Evolutionary conservation across 768 basidiomycete species (phyloP), one percentile per base, ranked within the genome.

Genomic region (Rhodotorula toruloides): DNA sequence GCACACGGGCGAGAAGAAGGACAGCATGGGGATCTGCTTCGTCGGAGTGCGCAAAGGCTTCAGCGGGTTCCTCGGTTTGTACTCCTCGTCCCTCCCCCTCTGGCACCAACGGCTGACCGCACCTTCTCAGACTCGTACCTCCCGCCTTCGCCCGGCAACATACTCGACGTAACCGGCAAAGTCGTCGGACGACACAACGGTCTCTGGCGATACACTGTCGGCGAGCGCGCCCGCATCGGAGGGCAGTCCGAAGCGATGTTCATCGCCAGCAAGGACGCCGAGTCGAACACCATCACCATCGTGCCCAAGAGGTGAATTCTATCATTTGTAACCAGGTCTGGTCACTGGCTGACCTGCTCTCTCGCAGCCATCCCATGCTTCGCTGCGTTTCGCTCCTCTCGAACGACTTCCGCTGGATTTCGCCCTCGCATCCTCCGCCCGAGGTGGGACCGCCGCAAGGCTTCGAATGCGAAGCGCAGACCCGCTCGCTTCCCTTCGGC

Each of bases 21-120:
- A 98, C 75, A 91, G 89, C 77, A 91, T 94, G 85, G 93, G 93
- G 0, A 83, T 98, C 25, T 98, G 93, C 74, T 98, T 98, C 70
- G 86, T 98, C 2, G 93, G 92, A 9, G 84, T 92, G 74, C 85
- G 87, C 73, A 80, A 81, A 16, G 82, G 79, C 54, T 93, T 94
- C 71, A 80, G 81, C 34, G 78, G 83, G 14, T 97, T 93, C 75
- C 76, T 93, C 54, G 83, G 90, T 88, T 65, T 67, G 83, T n/a
- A n/a, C n/a, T n/a, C n/a, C 77, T 31, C 57, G 17, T 12, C 43
- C 34, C 42, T 59, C 40, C 60, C 27, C 48, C n/a, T 50, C 21
- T 19, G 9, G 13, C 48, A 7, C 61, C 16, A 21, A 13, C 4
- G 22, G 3, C 17, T 21, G 7, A 17, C 10, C 37, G 8, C 3